Evolutionary conservation across 2,329 filamentous ascomycete genomes (phyloP), one percentile per base, ranked within the genome.

Genomic region (Hortaea werneckii): DNA sequence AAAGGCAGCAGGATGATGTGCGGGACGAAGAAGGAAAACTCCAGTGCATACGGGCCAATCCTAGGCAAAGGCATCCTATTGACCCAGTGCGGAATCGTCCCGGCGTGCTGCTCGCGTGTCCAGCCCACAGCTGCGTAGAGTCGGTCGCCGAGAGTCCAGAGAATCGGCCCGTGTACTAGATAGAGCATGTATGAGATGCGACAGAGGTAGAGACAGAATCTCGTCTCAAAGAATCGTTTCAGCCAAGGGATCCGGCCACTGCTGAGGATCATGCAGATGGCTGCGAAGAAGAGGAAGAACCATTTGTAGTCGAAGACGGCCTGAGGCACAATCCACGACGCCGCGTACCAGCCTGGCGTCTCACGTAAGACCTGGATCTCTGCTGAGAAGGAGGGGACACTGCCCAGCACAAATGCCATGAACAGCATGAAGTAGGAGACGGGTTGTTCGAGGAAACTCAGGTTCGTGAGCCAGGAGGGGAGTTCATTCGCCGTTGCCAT

Each of bases 171-270:
- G 52, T 84, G 80, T 8, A 82, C 70, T 6, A 83, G 67, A 61
- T 84, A 84, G 7, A 84, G 65, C 1, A 75, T 69, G 57, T 75
- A 84, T 0, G 78, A 82, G 45, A 83, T 70, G 40, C 74, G 72
- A 0, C 79, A 80, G 2, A 83, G 68, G 50, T 80, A 80, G 56
- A 80, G 79, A 54, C 73, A 77, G 54, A 79, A 73, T 13, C 66
- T 65, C 0, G 66, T 67, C 59, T 80, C 79, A 54, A 83, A 82
- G 56, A 81, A 77, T 3, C 62, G 50, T 60, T 73, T 76, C 11
- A 82, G 66, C 72, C 72, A 76, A 4, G 63, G 54, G n/a, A 84
- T 70, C n/a, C 75, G 75, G 5, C 76, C 75, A 2, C 78, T 65
- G 0, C 73, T 69, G 1, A 74, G 66, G 0, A 85, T 72, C 0